A percentile compares a stretch with the other conserved stretches of the same genome.
Conservation (phyloP, 139 green algal genomes). For the Chlorella sp. region DNA sequence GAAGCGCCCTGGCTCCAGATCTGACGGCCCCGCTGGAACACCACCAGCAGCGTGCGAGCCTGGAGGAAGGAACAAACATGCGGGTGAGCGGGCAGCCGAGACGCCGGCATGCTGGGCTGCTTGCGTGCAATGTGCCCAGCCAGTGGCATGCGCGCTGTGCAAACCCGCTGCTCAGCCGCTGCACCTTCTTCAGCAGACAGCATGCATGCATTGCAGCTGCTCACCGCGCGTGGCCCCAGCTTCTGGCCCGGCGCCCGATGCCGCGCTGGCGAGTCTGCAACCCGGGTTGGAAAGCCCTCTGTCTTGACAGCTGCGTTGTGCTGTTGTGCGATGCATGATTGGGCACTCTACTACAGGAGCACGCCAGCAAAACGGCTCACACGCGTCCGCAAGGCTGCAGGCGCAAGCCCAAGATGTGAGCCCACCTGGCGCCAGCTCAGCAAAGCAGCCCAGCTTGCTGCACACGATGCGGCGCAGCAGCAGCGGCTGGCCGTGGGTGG, state of each 20-base stretch:
- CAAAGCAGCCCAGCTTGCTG: constrained; percentile 34
- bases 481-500: constrained; percentile 6
- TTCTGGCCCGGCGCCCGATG: no score
- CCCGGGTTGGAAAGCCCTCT: no score
- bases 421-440: background rate
- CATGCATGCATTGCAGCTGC: background rate
- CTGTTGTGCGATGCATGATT: no score
- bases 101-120: background rate
- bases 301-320: no score
- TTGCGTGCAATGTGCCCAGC: no score
- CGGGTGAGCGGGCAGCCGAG: background rate
- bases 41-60: constrained; percentile 28
- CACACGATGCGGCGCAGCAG: constrained; percentile 38
- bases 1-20: constrained; percentile 36
- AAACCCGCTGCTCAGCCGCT: background rate
- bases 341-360: no score
- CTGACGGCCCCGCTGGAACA: constrained; percentile 43
- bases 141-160: background rate
- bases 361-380: no score
- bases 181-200: background rate
- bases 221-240: no score
- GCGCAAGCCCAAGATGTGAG: no score
- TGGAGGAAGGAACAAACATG: background rate
- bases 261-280: no score
- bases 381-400: no score